phyloP scores from a whole-genome alignment of 192 early-diverging fungal genomes.

The Globomyces pollinis-pini region DNA sequence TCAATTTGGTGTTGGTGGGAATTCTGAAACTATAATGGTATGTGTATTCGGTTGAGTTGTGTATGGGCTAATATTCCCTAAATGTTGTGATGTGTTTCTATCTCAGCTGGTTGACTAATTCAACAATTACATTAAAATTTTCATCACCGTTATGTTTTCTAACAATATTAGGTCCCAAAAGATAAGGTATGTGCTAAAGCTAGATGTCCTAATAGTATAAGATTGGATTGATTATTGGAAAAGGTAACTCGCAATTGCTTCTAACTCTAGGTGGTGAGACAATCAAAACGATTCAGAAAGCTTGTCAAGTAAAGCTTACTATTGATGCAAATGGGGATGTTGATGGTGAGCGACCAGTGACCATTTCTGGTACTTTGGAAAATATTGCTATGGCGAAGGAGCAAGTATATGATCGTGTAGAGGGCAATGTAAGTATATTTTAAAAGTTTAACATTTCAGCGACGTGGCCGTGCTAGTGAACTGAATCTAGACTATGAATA shows the following conservation, averaged over 20 bases:
- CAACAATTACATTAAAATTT: no score
- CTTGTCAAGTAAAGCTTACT: slow-evolving; percentile 65
- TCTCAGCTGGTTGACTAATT: no score
- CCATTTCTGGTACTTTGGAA: slow-evolving; percentile 32
- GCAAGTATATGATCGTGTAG: slow-evolving; percentile 24
- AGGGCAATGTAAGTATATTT: no score
- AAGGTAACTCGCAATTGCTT: slow-evolving; percentile 18
- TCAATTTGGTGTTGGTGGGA: slow-evolving; percentile 6
- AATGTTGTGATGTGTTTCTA: no score
- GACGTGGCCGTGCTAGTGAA: background rate
- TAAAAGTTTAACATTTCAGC: background rate
- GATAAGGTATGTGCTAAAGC: background rate
- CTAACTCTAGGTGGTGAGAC: slow-evolving; percentile 55
- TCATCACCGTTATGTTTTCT: no score
- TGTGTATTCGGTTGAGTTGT: no score
- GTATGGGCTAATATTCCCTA: no score
- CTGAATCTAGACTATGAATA: background rate
- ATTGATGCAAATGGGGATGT: slow-evolving; percentile 39
- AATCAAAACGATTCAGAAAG: slow-evolving; percentile 66
- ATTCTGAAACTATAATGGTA: slow-evolving; percentile 1
- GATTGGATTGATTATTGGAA: slow-evolving; percentile 70
- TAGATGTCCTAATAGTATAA: background rate
- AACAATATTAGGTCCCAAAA: slow-evolving; percentile 1
- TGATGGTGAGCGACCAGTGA: slow-evolving; percentile 31
- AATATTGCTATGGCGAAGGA: slow-evolving; percentile 34